Base-by-base conservation (phyloP, 345 rosid genomes). In the Corchorus olitorius region DNA sequence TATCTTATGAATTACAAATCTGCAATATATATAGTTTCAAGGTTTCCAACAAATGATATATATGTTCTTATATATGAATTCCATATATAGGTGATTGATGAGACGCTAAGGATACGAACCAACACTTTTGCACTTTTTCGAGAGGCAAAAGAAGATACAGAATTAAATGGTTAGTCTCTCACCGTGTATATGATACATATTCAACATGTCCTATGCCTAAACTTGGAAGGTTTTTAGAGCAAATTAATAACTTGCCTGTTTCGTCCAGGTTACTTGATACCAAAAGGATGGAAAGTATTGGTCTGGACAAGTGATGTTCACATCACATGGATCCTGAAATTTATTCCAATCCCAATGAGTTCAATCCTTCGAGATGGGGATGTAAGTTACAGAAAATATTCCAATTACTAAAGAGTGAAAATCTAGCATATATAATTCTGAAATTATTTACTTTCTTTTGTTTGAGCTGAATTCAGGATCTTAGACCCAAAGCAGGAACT, bases 81-180 rank as follows among this genome's bases (percentile, higher is more conserved):
- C n/a, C n/a, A n/a, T n/a, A n/a, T n/a, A n/a, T 27, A 27, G 67
- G 67, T 7, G 22, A 35, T 63, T 63, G 48, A 63, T 17, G 68
- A 63, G 68, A 63, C 48, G 0, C 5, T 63, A 14, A 11, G 67
- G 8, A 17, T 16, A 15, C 77, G 81, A 2, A 85, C 78, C 16
- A 54, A 80, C 67, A 64, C 78, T 5, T 76, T 82, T 34, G 7
- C 14, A 6, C 65, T 79, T 63, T 85, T 82, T 72, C 75, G 84
- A 41, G 81, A 84, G 71, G 81, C 85, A 12, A 87, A 60, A 53
- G 20, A 54, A 1, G 80, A 87, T 61, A 68, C 77, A 45, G 64
- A 49, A 2, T 9, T 83, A 12, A 71, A 63, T 5, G 87, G 91
- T 87, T 14, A 22, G 88, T 68, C 1, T 2, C 0, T 50, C 27